Base-by-base conservation (phyloP, 1,284 basidiomycete species). In the Stereum hirsutum region DNA sequence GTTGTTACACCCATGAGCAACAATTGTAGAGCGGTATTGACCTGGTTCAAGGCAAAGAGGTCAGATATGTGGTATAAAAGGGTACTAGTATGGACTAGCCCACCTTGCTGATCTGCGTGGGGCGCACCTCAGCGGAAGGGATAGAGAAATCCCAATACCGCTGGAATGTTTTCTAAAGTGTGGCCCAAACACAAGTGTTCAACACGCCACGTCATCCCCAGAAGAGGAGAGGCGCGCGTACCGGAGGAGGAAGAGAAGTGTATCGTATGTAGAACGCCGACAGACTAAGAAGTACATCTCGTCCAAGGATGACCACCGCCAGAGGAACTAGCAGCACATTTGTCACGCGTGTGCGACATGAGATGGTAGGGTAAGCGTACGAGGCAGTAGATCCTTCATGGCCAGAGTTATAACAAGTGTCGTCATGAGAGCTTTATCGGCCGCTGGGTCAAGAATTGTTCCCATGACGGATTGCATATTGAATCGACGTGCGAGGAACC, bases 81-180 rank as follows among this genome's bases (percentile, higher is more conserved):
- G 5, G 12, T 15, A 14, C 19, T 30, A 17, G 20, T 21, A 5
- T 8, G 15, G 23, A 21, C 10, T 33, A 5, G 47, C 65, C 37
- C 42, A 87, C 89, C 72, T 95, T 95, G 73, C 89, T 93, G 42
- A 95, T 92, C 33, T 65, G 65, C 4, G 94, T 97, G 0, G 94
- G 94, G 23, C 78, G 78, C 6, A 98, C 92, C 60, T 95, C 91
- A 0, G 91, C 95, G 1, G 90, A 93, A 1, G 95, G 93, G 47
- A 98, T 81, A 11, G 87, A 87, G 47, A 95, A 89, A 59, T 98
- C 90, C 83, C 92, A 98, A 62, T 98, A 99, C 30, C 95, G 76
- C 37, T 68, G 59, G 55, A 91, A 81, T 0, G 93, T 97, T 82
- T 95, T 94, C 89, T 93, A 23, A 3, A 35, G 10, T n/a, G n/a